Evolutionary conservation across 441 rosid genomes (phyloP).

Genomic region (Euphorbia celastroides): DNA sequence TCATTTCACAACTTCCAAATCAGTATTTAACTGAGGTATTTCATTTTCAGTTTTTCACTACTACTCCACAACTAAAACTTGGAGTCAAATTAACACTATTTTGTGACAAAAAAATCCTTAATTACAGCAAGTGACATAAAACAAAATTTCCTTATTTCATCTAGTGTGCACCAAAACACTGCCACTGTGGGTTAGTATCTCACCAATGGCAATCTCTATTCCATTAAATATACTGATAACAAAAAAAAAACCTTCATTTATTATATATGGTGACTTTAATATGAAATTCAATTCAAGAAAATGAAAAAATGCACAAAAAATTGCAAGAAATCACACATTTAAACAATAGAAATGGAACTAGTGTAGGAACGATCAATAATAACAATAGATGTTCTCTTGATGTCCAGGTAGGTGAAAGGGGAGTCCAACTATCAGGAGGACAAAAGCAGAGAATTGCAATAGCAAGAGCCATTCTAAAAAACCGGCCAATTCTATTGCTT

Average conservation of each 20-base stretch:
- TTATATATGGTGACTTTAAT: background rate
- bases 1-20: constrained; percentile 52
- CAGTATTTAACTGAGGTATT: constrained; percentile 49
- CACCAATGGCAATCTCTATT: background rate
- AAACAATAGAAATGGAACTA: background rate
- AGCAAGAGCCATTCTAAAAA: constrained; percentile 58
- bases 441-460: constrained; percentile 68
- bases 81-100: background rate
- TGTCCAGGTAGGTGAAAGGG: constrained; percentile 60
- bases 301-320: background rate
- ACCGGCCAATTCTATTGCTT: constrained; percentile 59
- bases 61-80: background rate
- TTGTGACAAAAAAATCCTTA: background rate
- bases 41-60: background rate
- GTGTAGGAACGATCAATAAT: background rate
- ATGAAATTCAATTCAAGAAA: background rate
- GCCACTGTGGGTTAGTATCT: background rate
- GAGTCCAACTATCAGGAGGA: constrained; percentile 66
- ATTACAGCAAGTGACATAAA: background rate
- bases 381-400: background rate
- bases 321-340: background rate
- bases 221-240: background rate
- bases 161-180: background rate
- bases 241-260: background rate
- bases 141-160: background rate